Conservation (phyloP, 345 rosid genomes). For the Cardamine chenopodiifolia region DNA sequence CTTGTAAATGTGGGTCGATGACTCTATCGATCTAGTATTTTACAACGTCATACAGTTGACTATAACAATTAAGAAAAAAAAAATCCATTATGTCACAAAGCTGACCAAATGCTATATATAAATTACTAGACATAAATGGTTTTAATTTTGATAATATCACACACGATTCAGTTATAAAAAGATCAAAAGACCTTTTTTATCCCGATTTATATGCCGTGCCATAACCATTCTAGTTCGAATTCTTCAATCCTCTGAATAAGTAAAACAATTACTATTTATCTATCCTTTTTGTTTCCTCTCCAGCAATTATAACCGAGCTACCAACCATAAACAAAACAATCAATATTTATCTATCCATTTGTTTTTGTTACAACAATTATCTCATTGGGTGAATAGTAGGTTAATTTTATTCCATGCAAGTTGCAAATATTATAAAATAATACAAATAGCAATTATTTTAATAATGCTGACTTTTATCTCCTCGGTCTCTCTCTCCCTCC, state of each 20-base stretch:
- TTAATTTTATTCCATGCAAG: slow-evolving; percentile 2
- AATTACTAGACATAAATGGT: not conserved
- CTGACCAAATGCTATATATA: not conserved
- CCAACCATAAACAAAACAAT: not conserved
- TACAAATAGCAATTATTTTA: not conserved
- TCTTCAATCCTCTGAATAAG: not conserved
- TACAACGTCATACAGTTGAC: not conserved
- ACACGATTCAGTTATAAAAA: not conserved
- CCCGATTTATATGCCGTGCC: not conserved
- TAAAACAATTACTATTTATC: not conserved
- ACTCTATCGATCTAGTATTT: not conserved
- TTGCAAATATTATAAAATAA: not conserved
- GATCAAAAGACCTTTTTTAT: not conserved
- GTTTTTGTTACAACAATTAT: not conserved
- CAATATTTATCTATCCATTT: not conserved
- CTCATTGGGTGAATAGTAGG: not conserved
- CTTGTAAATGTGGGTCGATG: not conserved
- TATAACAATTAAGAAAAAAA: not conserved
- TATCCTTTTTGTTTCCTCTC: too few relatives aligned
- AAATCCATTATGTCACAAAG: not conserved
- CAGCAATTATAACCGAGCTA: too few relatives aligned
- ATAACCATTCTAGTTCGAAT: not conserved
- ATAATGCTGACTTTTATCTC: slow-evolving; percentile 31
- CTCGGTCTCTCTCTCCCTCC: not conserved
- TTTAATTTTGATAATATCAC: not conserved